phyloP scores from a whole-genome alignment of 306 rosid genomes.

The Begonia loranthoides region DNA sequence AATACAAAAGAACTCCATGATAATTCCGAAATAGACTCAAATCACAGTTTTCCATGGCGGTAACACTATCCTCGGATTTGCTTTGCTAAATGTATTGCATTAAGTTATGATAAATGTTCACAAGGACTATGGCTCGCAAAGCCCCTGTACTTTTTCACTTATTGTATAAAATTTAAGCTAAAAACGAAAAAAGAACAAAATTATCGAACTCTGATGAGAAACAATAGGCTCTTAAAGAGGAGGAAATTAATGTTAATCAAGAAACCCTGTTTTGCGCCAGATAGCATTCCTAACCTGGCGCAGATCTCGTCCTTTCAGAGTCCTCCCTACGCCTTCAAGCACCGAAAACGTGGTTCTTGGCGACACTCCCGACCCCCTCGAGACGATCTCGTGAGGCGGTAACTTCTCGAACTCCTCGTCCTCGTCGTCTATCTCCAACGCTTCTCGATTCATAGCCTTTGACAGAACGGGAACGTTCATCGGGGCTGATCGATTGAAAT shows the following conservation, averaged over 20 bases:
- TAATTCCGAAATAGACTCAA: too few relatives aligned
- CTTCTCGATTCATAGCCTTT: constrained; percentile 10
- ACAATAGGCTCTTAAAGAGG: not conserved
- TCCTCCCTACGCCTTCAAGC: constrained; percentile 81
- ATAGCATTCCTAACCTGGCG: constrained; percentile 78
- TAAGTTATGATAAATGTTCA: too few relatives aligned
- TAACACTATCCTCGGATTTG: too few relatives aligned
- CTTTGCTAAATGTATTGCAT: too few relatives aligned
- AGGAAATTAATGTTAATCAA: constrained; percentile 25
- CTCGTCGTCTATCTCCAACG: constrained; percentile 18
- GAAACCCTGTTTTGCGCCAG: constrained; percentile 77
- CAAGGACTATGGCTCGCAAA: too few relatives aligned
- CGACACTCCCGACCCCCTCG: constrained; percentile 53
- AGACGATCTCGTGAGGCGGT: constrained; percentile 75
- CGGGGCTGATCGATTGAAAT: constrained; percentile 64
- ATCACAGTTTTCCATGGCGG: too few relatives aligned
- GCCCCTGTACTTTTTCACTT: too few relatives aligned
- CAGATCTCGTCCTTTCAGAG: constrained; percentile 88
- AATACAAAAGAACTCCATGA: too few relatives aligned
- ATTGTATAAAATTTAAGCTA: not conserved
- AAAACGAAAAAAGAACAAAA: not conserved
- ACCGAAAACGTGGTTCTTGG: constrained; percentile 66
- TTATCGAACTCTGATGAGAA: not conserved
- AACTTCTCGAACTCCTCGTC: constrained; percentile 38
- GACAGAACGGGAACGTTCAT: constrained; percentile 51